phyloP scores from a whole-genome alignment of 106 monocot genomes.

The Dendrobium catenatum region DNA sequence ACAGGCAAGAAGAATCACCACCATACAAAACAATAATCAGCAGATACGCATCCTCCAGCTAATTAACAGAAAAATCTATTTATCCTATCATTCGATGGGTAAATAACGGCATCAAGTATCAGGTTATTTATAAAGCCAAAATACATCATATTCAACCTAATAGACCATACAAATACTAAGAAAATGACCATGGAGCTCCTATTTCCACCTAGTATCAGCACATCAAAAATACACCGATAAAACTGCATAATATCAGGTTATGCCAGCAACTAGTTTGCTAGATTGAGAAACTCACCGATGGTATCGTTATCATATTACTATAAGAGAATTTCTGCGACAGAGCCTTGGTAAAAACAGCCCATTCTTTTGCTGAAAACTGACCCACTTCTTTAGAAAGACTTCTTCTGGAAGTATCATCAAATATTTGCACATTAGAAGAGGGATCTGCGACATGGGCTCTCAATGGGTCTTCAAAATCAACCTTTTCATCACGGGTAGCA shows the following conservation, averaged over 20 bases:
- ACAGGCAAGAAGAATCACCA: constrained; percentile 1
- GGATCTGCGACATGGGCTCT: constrained; percentile 1
- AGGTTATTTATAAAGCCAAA: neutral
- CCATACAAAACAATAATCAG: neutral
- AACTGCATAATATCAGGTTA: neutral
- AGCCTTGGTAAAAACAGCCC: constrained; percentile 23
- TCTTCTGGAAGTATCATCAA: constrained; percentile 2
- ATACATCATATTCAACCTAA: neutral
- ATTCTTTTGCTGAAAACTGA: constrained; percentile 23
- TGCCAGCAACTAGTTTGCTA: neutral
- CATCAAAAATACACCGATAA: neutral
- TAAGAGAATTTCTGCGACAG: constrained; percentile 26
- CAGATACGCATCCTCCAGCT: neutral
- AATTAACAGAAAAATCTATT: neutral
- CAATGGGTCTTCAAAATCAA: constrained; percentile 28
- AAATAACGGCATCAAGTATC: neutral
- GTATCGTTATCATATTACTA: constrained; percentile 20
- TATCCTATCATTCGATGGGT: neutral
- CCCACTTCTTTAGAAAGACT: constrained; percentile 8
- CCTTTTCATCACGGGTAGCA: constrained; percentile 3
- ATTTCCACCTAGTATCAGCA: neutral
- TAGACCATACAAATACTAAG: neutral
- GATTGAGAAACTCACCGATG: constrained; percentile 17
- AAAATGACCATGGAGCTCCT: constrained; percentile 1
- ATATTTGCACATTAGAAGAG: neutral